phyloP scores from a whole-genome alignment of 306 rosid genomes.

The Cicer cuneatum region DNA sequence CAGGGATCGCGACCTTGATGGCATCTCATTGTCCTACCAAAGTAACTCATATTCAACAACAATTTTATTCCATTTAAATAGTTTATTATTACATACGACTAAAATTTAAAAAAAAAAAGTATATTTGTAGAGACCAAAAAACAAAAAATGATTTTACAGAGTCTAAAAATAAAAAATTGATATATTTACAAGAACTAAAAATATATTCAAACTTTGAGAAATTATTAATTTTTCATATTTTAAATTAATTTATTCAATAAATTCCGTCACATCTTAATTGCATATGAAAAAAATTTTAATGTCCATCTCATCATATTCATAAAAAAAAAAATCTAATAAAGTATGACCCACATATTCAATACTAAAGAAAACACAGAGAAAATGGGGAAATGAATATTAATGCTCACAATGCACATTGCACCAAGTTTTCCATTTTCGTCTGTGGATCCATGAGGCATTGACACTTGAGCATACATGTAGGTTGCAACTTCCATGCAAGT shows the following conservation, averaged over 20 bases:
- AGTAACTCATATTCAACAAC: constrained; percentile 22
- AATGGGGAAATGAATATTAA: constrained; percentile 13
- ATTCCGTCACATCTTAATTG: not conserved
- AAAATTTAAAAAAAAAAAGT: too few relatives aligned
- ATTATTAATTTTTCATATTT: too few relatives aligned
- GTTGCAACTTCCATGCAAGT: constrained; percentile 80
- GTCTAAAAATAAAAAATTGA: too few relatives aligned
- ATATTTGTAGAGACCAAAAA: too few relatives aligned
- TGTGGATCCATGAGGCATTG: constrained; percentile 50
- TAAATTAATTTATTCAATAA: too few relatives aligned
- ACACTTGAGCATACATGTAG: constrained; percentile 69
- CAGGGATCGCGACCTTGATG: constrained; percentile 57
- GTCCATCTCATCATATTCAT: not conserved
- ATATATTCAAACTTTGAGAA: too few relatives aligned
- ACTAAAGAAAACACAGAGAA: constrained; percentile 6
- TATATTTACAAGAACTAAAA: too few relatives aligned
- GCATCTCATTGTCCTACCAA: constrained; percentile 65
- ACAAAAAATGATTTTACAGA: too few relatives aligned
- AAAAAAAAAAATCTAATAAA: not conserved
- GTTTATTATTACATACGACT: too few relatives aligned
- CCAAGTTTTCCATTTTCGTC: constrained; percentile 55
- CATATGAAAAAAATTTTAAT: too few relatives aligned
- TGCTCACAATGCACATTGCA: constrained; percentile 58
- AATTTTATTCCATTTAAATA: too few relatives aligned
- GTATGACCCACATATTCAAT: not conserved